Percentiles rank a stretch among this genome's conserved stretches.
phyloP scores from a whole-genome alignment of 306 rosid genomes.

The Lathyrus oleraceus region DNA sequence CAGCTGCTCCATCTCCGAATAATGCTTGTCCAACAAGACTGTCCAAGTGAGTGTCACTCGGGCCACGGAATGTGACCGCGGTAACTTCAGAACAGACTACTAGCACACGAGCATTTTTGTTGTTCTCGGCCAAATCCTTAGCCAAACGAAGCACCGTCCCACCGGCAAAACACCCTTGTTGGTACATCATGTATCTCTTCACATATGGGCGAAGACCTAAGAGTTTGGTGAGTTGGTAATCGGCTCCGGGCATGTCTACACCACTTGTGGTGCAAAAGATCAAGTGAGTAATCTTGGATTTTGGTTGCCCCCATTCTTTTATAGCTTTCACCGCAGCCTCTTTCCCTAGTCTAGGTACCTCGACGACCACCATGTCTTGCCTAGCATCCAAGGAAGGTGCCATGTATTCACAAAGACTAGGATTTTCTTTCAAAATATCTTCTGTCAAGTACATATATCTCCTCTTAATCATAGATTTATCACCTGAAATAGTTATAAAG shows the following conservation, averaged over 20 bases:
- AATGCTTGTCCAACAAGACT: slow-evolving; percentile 41
- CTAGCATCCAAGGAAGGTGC: slow-evolving; percentile 73
- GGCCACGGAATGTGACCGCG: slow-evolving; percentile 37
- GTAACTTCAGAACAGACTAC: slow-evolving; percentile 43
- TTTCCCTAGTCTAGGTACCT: slow-evolving; percentile 70
- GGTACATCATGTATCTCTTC: slow-evolving; percentile 79
- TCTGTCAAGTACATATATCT: slow-evolving; percentile 33
- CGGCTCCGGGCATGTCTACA: slow-evolving; percentile 77
- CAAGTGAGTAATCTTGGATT: slow-evolving; percentile 68
- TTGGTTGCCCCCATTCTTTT: slow-evolving; percentile 51
- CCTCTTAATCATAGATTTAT: slow-evolving; percentile 40
- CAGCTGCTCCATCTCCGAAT: slow-evolving; percentile 44
- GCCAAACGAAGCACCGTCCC: slow-evolving; percentile 47
- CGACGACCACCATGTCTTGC: slow-evolving; percentile 71
- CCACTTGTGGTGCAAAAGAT: slow-evolving; percentile 79
- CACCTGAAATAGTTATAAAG: slow-evolving; percentile 45
- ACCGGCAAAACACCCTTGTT: slow-evolving; percentile 43
- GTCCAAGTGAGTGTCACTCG: slow-evolving; percentile 34
- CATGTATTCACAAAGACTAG: slow-evolving; percentile 51
- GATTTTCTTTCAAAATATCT: slow-evolving; percentile 41
- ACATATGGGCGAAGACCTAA: slow-evolving; percentile 67
- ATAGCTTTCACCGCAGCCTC: slow-evolving; percentile 68
- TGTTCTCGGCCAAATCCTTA: slow-evolving; percentile 40
- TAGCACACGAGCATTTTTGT: slow-evolving; percentile 37
- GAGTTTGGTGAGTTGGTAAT: slow-evolving; percentile 71